Evolutionary conservation across 192 early-diverging fungal genomes (phyloP), one percentile per base, ranked within the genome.

Genomic region (Dissophora ornata): DNA sequence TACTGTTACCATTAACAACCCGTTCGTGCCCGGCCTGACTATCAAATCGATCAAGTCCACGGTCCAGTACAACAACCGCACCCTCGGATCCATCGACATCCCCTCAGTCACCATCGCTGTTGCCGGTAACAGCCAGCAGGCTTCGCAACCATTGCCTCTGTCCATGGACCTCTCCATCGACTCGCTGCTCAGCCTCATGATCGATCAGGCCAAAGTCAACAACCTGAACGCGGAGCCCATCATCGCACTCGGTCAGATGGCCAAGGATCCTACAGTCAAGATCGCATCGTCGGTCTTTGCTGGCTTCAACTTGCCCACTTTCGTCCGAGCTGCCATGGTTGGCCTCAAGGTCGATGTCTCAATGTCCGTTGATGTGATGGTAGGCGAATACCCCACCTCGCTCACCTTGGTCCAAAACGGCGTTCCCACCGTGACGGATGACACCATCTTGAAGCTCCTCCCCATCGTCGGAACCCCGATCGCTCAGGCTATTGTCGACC

Each of bases 381-480:
- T 89, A 32, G 87, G 87, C 21, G 77, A 86, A 50, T 89, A 87
- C 46, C 28, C 59, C 4, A 79, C 73, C 49, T 67, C 74, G n/a
- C 60, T 88, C 8, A 33, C 67, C 11, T 71, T 84, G 50, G 59
- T 56, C 49, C 85, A 88, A 60, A 56, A 19, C 18, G 73, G 73
- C 18, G 80, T 88, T 36, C 75, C 77, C 16, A 81, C 80, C 34
- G 29, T 42, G 7, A 81, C 83, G 3, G 87, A 88, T 58, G 57
- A 63, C 25, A 78, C 82, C 19, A 67, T 88, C 65, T 57, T 78
- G 38, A 77, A 78, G 41, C 64, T 88, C 30, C 80, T 86, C 24
- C 82, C 85, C 36, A 62, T 84, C 22, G 81, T 89, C 49, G 85
- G 82, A 53, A 80, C 71, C 30, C 87, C 87, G 11, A 82, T 88